A percentile compares a stretch with the other conserved stretches of the same genome.
These are phyloP conservation scores for Alternaria ethzedia DNA, from an alignment of 2,329 filamentous ascomycete genomes.

Conservation along the genomic window DNA sequence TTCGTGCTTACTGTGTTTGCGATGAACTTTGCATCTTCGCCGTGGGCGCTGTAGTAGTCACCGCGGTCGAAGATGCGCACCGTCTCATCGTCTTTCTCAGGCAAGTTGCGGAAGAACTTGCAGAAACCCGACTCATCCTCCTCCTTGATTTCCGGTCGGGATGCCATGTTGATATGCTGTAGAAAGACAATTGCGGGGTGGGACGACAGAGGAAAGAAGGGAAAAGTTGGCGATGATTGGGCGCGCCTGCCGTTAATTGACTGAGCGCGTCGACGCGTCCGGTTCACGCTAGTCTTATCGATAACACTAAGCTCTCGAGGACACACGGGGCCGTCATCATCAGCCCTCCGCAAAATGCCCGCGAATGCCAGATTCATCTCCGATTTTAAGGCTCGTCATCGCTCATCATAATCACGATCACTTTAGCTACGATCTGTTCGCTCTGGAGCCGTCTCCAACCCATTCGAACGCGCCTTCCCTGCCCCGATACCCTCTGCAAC, in stretches of 20 bases:
- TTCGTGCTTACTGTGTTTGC: constrained; percentile 70
- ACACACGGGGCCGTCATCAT: neutral
- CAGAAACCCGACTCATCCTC: constrained; percentile 98
- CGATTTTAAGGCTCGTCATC: neutral
- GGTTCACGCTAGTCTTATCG: constrained; percentile 6
- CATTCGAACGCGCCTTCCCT: neutral
- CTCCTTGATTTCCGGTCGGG: constrained; percentile 68
- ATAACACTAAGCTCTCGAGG: neutral
- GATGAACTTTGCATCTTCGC: constrained; percentile 82
- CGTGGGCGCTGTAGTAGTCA: constrained; percentile 96
- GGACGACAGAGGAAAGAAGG: neutral
- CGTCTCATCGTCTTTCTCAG: constrained; percentile 72
- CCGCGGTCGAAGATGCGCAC: constrained; percentile 92
- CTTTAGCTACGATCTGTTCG: neutral
- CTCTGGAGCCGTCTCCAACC: neutral
- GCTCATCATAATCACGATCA: neutral
- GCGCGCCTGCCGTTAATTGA: constrained; percentile 5
- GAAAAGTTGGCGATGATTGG: constrained; percentile 3
- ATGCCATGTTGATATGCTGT: constrained; percentile 52
- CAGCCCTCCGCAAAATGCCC: neutral
- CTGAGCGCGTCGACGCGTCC: constrained; percentile 11
- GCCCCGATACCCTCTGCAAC: neutral
- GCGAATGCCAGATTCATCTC: neutral
- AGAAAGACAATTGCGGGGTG: neutral
- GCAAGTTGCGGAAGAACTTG: constrained; percentile 89